These are phyloP conservation scores for Hortaea sp. DNA, from an alignment of 2,329 filamentous ascomycete genomes.

Conservation along the genomic window DNA sequence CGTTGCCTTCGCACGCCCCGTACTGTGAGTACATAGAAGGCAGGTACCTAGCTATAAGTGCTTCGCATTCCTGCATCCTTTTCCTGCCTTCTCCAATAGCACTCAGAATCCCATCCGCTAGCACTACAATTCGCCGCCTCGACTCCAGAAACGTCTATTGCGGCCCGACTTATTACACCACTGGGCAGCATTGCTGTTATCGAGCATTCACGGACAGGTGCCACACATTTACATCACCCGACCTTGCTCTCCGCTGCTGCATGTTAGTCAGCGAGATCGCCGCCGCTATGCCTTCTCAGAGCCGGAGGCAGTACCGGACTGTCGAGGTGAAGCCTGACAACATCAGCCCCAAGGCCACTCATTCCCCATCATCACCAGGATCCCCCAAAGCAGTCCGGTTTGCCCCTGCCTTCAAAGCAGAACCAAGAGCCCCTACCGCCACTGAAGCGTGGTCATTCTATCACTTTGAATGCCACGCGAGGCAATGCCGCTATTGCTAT, in stretches of 20 bases:
- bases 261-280: conserved; percentile 2
- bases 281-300: conserved; percentile 6
- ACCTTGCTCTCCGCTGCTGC: background rate
- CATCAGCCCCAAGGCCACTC: conserved; percentile 7
- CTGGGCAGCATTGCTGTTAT: conserved; percentile 1
- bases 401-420: conserved; percentile 16
- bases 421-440: conserved; percentile 31
- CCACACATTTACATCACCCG: conserved; percentile 1
- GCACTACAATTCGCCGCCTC: conserved; percentile 9
- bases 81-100: conserved; percentile 7
- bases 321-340: conserved; percentile 18
- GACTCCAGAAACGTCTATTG: conserved; percentile 1
- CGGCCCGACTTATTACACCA: conserved; percentile 5
- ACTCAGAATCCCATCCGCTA: conserved; percentile 1
- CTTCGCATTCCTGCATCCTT: background rate
- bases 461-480: conserved; percentile 39
- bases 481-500: conserved; percentile 34
- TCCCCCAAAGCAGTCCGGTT: conserved; percentile 23
- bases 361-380: conserved; percentile 15
- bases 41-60: background rate
- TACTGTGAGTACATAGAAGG: background rate
- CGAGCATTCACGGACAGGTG: conserved; percentile 1
- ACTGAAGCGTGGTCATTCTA: conserved; percentile 38
- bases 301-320: conserved; percentile 12
- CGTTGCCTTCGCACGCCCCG: background rate